Evolutionary conservation across 2,329 filamentous ascomycete genomes (phyloP).

Genomic region (Cercospora sesami): DNA sequence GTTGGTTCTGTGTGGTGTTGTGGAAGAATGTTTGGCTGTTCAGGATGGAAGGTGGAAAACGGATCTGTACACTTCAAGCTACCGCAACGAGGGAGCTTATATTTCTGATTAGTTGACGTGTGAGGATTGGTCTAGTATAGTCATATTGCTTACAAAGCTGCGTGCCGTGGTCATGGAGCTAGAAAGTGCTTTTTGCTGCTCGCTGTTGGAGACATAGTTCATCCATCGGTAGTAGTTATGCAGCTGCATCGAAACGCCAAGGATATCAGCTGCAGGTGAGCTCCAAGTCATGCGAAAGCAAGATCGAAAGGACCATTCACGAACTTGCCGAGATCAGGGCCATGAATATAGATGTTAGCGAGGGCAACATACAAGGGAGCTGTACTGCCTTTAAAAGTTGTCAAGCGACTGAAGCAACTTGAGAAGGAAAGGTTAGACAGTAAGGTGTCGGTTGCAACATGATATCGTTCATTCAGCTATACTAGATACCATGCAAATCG

Average conservation of each 20-base stretch:
- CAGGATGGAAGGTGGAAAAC: background rate
- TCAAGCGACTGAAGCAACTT: background rate
- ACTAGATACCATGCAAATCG: slow-evolving; percentile 1
- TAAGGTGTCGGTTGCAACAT: background rate
- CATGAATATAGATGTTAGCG: background rate
- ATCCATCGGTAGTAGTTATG: background rate
- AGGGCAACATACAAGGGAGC: background rate
- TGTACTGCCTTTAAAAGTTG: too few species aligned
- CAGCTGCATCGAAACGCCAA: background rate
- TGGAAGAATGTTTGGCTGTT: background rate
- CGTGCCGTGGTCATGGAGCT: background rate
- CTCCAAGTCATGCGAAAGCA: background rate
- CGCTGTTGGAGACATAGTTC: background rate
- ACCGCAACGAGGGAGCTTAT: background rate
- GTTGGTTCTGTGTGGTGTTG: background rate
- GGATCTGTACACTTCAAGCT: background rate
- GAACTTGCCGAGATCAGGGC: background rate
- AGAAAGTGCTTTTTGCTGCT: background rate
- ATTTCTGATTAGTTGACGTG: background rate
- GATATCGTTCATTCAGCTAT: background rate
- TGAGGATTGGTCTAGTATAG: background rate
- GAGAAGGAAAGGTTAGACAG: background rate
- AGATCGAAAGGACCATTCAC: background rate
- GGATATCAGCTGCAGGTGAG: background rate
- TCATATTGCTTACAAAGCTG: background rate